phyloP scores from a whole-genome alignment of 2,329 filamentous ascomycete genomes.

The Colletotrichum chlorophyti region DNA sequence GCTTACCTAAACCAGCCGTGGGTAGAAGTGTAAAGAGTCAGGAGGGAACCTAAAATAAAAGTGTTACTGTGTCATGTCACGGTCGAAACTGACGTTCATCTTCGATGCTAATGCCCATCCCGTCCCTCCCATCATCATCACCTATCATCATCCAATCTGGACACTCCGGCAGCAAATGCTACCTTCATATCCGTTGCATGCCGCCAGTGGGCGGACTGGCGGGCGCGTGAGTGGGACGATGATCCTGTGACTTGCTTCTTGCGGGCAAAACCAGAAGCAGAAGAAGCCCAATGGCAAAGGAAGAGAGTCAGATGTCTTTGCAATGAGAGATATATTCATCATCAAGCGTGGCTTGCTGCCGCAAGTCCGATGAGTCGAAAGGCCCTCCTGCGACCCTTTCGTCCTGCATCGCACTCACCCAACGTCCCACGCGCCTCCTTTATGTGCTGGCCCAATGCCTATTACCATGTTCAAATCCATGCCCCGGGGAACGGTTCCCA shows the following conservation, averaged over 20 bases:
- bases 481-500: not conserved
- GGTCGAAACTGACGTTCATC: not conserved
- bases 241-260: not conserved
- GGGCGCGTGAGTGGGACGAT: not conserved
- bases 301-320: not conserved
- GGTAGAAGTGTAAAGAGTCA: too few species aligned
- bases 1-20: too few species aligned
- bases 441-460: constrained; percentile 9
- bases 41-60: too few species aligned
- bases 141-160: too few species aligned
- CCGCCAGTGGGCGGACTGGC: not conserved
- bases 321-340: constrained; percentile 2
- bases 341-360: too few species aligned
- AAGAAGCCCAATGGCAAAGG: too few species aligned
- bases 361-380: too few species aligned
- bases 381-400: not conserved
- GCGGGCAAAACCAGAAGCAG: not conserved
- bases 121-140: too few species aligned
- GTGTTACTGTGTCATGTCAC: not conserved
- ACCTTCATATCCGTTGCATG: not conserved
- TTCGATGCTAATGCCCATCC: constrained; percentile 6
- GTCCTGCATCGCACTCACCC: too few species aligned
- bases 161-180: too few species aligned
- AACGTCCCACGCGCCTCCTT: too few species aligned
- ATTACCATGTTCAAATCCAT: too few species aligned